Evolutionary conservation across 2,329 filamentous ascomycete species (phyloP), one percentile per base, ranked within the genome.

Genomic region (Aphanoascus verrucosus): DNA sequence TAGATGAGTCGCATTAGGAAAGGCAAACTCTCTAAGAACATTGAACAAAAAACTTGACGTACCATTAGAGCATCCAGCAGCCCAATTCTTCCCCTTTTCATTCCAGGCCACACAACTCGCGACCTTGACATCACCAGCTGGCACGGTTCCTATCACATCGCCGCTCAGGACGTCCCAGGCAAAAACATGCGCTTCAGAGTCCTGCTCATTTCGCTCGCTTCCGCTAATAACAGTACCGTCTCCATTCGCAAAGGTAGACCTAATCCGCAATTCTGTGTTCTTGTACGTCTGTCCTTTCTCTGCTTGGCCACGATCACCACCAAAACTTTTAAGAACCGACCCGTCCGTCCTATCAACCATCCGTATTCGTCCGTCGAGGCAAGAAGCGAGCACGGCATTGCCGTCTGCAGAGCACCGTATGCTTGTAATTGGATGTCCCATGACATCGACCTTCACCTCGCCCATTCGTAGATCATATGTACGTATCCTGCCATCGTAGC

Each of bases 131-230:
- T 64, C 59, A 3, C 68, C 71, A 54, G 65, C 66, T 43, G 65
- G 60, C 12, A 95, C 69, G 59, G 74, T 80, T 32, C 85, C 80
- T 55, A 81, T 74, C 49, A 86, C 65, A 52, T 82, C 79, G 1
- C 88, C 90, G 5, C 78, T 84, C 52, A 95, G 67, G 17, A 94
- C 72, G 70, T 96, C 89, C 91, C 91, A 97, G 1, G 82, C 87
- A 59, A 72, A 70, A 3, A 69, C 63, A 49, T 60, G 60, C 3
- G 68, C 68, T 41, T 69, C 40, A 59, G 19, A 56, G 49, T 58
- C 54, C 11, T 48, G 57, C 11, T 31, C 46, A 32, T 41, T 44
- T 12, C 43, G 23, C 43, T 53, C 52, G 62, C 89, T 88, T 6
- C 91, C 91, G 49, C 82, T 85, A 2, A 96, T 63, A 1, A 93